Evolutionary conservation across 257 asterid genomes (phyloP).

Genomic region (Orobanche coerulescens): DNA sequence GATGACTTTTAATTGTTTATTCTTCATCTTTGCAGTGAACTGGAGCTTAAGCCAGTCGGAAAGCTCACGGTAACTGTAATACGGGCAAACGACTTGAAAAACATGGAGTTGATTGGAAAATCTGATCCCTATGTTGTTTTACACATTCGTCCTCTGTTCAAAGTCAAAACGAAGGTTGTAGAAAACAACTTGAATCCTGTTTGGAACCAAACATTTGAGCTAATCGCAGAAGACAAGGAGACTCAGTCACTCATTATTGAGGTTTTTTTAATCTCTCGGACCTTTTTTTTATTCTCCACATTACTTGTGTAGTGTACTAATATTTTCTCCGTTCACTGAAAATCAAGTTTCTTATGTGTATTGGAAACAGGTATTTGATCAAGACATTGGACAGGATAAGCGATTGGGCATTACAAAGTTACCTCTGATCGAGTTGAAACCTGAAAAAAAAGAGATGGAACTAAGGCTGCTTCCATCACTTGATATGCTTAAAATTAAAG

Average conservation of each 20-base stretch:
- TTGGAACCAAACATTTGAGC: constrained; percentile 70
- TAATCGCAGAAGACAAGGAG: constrained; percentile 97
- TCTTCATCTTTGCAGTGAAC: constrained; percentile 51
- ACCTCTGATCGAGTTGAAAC: constrained; percentile 62
- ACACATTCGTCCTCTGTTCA: constrained; percentile 78
- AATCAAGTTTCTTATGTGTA: neutral
- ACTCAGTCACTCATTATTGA: constrained; percentile 74
- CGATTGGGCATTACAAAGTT: constrained; percentile 62
- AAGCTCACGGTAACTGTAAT: constrained; percentile 53
- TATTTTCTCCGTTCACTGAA: constrained; percentile 5
- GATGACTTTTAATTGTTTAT: constrained; percentile 2
- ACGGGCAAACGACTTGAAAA: constrained; percentile 72
- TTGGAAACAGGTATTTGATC: constrained; percentile 61
- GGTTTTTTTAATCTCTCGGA: constrained; percentile 42
- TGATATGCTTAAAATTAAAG: constrained; percentile 84
- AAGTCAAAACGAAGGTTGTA: constrained; percentile 80
- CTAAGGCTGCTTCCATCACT: constrained; percentile 65
- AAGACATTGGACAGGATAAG: constrained; percentile 90
- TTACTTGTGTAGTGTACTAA: neutral
- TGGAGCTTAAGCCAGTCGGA: constrained; percentile 99
- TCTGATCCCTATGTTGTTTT: constrained; percentile 87
- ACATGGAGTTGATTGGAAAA: constrained; percentile 89
- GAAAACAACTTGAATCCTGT: constrained; percentile 92
- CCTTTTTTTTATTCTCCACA: constrained; percentile 8
- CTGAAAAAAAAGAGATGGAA: constrained; percentile 56